Evolutionary conservation across 2,329 filamentous ascomycete genomes (phyloP), one percentile per base, ranked within the genome.

Genomic region (Graphilbum sp.): DNA sequence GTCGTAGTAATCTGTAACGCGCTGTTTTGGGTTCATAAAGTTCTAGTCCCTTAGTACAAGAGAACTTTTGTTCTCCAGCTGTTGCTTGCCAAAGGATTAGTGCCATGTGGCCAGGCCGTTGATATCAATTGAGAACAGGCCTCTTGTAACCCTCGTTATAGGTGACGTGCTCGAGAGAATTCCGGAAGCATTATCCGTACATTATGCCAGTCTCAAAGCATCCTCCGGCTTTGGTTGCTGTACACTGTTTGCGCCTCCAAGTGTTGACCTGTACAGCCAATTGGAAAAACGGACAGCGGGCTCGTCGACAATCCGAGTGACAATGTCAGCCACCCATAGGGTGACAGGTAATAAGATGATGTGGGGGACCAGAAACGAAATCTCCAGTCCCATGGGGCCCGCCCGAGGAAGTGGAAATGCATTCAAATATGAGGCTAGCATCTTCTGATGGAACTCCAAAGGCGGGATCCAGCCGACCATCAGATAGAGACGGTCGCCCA

Each of bases 401-500:
- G 49, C 50, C 42, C 56, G 67, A 23, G 73, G 61, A 36, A 79
- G 45, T 3, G 66, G 64, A 20, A 79, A 59, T 19, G 58, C 57
- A 49, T 76, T 62, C 18, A 68, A 59, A 72, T 75, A 79, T 4
- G 59, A 52, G 0, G 66, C 62, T 23, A 78, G 63, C 27, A 63
- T 56, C n/a, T 63, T 49, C 21, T 60, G 50, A 13, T 59, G 54
- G 2, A 42, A 32, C 18, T 42, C 45, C 1, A 43, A 8, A 10
- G 62, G 55, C 34, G 64, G 63, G 4, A 55, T 49, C 59, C 68
- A 75, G 10, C 78, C 77, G 0, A 64, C 62, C 8, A 71, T 70
- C 5, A 67, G 62, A 52, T 81, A 81, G 1, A 83, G 19, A 30
- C 76, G 60, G 49, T 82, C 73, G 4, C 73, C 75, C 2, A 79